Evolutionary conservation across 2,329 filamentous ascomycete genomes (phyloP), one percentile per base, ranked within the genome.

Genomic region (Aureobasidium sp.): DNA sequence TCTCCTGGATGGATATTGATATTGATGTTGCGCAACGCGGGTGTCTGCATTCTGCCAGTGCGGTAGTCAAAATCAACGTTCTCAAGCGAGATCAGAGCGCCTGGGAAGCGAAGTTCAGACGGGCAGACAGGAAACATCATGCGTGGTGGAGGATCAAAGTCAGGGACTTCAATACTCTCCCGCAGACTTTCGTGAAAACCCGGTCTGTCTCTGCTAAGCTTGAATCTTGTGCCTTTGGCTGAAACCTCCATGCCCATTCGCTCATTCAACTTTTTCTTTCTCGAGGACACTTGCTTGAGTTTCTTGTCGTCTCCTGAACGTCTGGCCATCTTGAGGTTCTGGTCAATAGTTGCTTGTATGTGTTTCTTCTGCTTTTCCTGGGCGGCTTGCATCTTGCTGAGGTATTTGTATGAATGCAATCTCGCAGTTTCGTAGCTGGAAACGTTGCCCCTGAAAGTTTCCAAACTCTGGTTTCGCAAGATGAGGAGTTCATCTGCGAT

Each of bases 221-320:
- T 93, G 79, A 95, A 95, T 2, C 88, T 79, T 5, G 83, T 83
- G 1, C 91, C 91, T 57, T 81, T 86, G 7, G 85, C 83, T 65
- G 78, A 88, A 44, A 90, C 86, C 68, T 92, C 82, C 67, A 95
- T 73, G 0, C 90, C 91, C 84, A 86, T 89, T 6, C 90, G 80
- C 61, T 94, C 87, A 61, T 95, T 90, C 1, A 95, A 80, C 71
- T 91, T 92, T 78, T 91, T 93, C 75, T 92, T 89, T 0, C 90
- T 81, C 5, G 87, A 90, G 65, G 91, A 92, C 4, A 90, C 90
- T 76, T 92, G 89, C n/a, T 89, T 85, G 3, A 95, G 79, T 71
- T 91, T 92, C 70, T 93, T 93, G 67, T 91, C 87, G 68, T 95
- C 90, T 34, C 90, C 89, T 30, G 86, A 87, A 51, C 85, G 85